Base-by-base conservation (phyloP, 495 filamentous ascomycete genomes). In the Massariosphaeria phaeospora region DNA sequence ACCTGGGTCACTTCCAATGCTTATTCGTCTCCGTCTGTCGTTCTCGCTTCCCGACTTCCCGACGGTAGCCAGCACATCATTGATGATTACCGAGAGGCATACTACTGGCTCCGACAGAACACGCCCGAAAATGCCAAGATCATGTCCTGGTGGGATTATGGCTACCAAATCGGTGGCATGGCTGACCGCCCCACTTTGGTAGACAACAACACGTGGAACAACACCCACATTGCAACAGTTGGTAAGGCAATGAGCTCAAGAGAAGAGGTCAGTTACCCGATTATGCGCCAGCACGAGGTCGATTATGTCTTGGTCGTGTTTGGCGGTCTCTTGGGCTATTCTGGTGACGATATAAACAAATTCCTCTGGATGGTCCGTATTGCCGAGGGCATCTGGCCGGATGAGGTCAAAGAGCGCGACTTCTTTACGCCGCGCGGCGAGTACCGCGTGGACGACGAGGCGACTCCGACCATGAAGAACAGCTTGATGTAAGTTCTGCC, bases 81-180 rank as follows among this genome's bases (percentile, higher is more conserved):
- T 66, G 94, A 99, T 65, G 94, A 99, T 70, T 99, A 99, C 71
- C 85, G 94, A 66, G 94, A 99, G 76, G 94, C 94, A 2, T 99
- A 99, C 76, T 95, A 99, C 72, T 99, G 94, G 94, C 84, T 99
- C 41, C 86, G 94, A 59, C 95, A 97, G 70, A 99, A 99, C 69
- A 97, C 94, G 2, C 76, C 83, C 15, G 79, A 90, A 40, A 86
- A 95, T 66, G 91, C 94, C 62, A 99, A 99, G 80, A 86, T 99
- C 66, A 97, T 97, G 94, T 91, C 89, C 13, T 99, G 94, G 94
- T 99, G 94, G 94, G 94, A 99, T 68, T 99, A 99, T 61, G 94
- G 94, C 45, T 99, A 99, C 73, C 94, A 99, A 73, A 99, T 99
- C 68, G 94, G 94, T 73, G 94, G 94, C 52, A 99, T 99, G 94